Base-by-base conservation (phyloP, 139 green algal species). In the Yamagishiella unicocca region DNA sequence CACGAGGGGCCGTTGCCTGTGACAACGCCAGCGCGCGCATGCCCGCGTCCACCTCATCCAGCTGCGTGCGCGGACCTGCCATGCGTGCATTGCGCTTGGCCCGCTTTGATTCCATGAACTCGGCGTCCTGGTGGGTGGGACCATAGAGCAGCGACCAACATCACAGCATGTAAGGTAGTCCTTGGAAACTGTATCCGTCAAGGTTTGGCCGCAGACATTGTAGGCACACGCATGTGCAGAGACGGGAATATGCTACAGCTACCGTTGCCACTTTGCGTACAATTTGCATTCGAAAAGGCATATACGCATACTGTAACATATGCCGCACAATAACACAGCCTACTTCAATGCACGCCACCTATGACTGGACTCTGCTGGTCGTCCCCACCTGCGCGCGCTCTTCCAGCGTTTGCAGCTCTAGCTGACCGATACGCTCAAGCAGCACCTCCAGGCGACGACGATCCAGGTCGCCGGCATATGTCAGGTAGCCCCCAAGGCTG, bases 401-500 rank as follows among this genome's bases (percentile, higher is more conserved):
- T 43, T 96, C 90, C 70, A 99, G 93, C 24, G 94, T 92, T 2
- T 96, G 85, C 53, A 91, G 91, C 89, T 99, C 97, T 50, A 93
- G 29, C 22, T 80, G 54, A 0, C 91, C 95, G 66, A 99, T 88
- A 21, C 83, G 45, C 2, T 50, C 58, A 72, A 98, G 83, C 71
- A 99, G 91, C 61, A 91, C 9, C 81, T 98, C 93, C 82, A 98
- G 84, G 0, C 94, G 89, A 21, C 71, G 42, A 1, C 91, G 87
- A 77, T 96, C 87, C 72, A 98, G 92, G 38, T 93, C 55, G 0
- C 96, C 95, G 4, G 92, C 96, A 64, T 97, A 64, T 1, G 95
- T 97, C 4, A 99, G 91, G 93, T 99, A 99, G 8, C 96, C 96
- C 1, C 95, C 95, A 88, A 98, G 83, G 27, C n/a, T 72, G 61